Percentiles rank a stretch among this genome's conserved stretches.
Conservation (phyloP, 176 grass and related monocot species). For the Phyllostachys edulis region DNA sequence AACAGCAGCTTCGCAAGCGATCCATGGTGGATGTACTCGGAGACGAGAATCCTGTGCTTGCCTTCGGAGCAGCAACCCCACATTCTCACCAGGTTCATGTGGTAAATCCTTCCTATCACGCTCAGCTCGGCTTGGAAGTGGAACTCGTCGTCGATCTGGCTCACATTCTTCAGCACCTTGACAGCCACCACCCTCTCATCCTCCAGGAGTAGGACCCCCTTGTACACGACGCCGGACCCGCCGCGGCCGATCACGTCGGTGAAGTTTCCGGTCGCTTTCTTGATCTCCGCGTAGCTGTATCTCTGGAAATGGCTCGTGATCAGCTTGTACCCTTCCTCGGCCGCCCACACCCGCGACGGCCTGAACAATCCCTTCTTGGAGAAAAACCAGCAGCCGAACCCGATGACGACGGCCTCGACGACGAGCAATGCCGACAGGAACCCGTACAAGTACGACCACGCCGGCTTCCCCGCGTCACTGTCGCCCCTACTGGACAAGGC, state of each 20-base stretch:
- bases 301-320: conserved; percentile 37
- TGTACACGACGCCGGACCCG: too few species aligned
- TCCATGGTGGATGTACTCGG: conserved; percentile 25
- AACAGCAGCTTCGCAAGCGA: conserved; percentile 29
- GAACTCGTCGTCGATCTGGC: conserved; percentile 7
- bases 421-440: conserved; percentile 49
- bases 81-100: conserved; percentile 40
- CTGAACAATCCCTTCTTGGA: conserved; percentile 29
- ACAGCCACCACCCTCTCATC: too few species aligned
- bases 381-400: conserved; percentile 50
- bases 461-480: not conserved
- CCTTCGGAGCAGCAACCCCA: conserved; percentile 12
- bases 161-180: too few species aligned
- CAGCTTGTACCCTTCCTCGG: conserved; percentile 47
- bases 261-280: conserved; percentile 52
- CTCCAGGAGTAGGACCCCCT: too few species aligned
- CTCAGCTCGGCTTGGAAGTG: conserved; percentile 14
- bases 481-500: not conserved
- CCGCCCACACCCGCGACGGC: conserved; percentile 22
- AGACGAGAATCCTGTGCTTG: conserved; percentile 7
- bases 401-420: conserved; percentile 38
- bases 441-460: conserved; percentile 45
- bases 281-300: conserved; percentile 50
- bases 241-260: not conserved
- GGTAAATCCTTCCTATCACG: conserved; percentile 32